Evolutionary conservation across 345 rosid genomes (phyloP).

Genomic region (Angophora floribunda): DNA sequence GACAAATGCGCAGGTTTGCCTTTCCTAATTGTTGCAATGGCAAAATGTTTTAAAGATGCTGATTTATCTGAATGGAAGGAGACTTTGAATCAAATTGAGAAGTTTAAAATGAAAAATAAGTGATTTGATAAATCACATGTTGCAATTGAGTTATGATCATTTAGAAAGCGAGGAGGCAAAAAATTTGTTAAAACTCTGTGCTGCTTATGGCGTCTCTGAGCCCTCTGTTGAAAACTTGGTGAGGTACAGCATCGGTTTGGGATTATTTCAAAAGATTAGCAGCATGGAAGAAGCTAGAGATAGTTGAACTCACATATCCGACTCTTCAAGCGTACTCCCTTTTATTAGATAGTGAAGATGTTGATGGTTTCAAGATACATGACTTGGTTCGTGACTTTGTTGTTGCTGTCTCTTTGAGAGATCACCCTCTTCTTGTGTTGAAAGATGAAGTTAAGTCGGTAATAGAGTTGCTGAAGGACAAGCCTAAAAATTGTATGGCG

Average conservation of each 20-base stretch:
- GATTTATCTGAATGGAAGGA: accelerated
- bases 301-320: accelerated
- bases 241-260: accelerated
- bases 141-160: accelerated
- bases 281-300: background rate
- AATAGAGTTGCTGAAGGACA: background rate
- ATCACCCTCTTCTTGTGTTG: background rate
- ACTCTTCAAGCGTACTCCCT: background rate
- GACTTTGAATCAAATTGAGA: accelerated
- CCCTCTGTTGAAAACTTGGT: background rate
- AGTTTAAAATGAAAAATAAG: accelerated
- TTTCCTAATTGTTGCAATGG: background rate
- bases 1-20: background rate
- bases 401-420: background rate
- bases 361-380: background rate
- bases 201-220: accelerated
- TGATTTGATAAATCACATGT: accelerated
- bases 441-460: background rate
- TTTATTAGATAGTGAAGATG: background rate
- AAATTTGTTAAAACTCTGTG: background rate
- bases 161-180: background rate
- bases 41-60: accelerated
- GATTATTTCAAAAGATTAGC: accelerated
- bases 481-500: background rate
- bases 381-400: background rate